Evolutionary conservation across 148 eudicot genomes (phyloP), one percentile per base, ranked within the genome.

Genomic region (Euryodendron excelsum): DNA sequence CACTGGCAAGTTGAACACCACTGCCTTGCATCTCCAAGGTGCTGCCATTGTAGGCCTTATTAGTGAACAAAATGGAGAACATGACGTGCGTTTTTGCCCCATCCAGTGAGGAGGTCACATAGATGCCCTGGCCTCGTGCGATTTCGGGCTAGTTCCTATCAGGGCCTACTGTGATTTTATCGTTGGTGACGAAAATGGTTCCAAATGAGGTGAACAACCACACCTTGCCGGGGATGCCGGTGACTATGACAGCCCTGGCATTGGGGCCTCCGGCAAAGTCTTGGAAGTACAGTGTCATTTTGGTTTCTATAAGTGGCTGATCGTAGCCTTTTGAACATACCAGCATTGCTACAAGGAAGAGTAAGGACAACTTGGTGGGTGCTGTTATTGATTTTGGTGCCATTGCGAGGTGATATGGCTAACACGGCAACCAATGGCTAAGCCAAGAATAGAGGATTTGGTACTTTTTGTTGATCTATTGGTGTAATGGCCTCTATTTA

Each of bases 21-120:
- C 25, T 3, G 14, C 76, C 76, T 12, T 55, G 64, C n/a, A 55
- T 55, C 5, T 73, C 31, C 47, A 73, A 53, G 5, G 75, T 72
- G 41, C 75, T 72, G 7, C 75, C 75, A 52, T 50, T 31, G 44
- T 52, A 72, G 9, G 5, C 20, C 30, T n/a, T 14, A 34, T 36
- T 73, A 4, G 45, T 55, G 30, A 73, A 73, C 45, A 53, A 27
- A 72, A 72, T 18, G 50, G 75, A 30, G 18, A 8, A 2, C 75
- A 30, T 0, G 23, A 33, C 11, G 4, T 53, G 45, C 9, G 20
- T 5, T 1, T 33, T 53, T 0, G 21, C 33, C 4, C 45, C 76
- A 4, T 73, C 30, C 1, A 55, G 27, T 2, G 64, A 55, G 28
- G 76, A 9, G 3, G 28, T 56, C 11, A 25, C 37, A 6, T 27